A percentile compares a stretch with the other conserved stretches of the same genome.
Evolutionary conservation across 495 filamentous ascomycete genomes (phyloP).

Genomic region (Penicillium silybi): DNA sequence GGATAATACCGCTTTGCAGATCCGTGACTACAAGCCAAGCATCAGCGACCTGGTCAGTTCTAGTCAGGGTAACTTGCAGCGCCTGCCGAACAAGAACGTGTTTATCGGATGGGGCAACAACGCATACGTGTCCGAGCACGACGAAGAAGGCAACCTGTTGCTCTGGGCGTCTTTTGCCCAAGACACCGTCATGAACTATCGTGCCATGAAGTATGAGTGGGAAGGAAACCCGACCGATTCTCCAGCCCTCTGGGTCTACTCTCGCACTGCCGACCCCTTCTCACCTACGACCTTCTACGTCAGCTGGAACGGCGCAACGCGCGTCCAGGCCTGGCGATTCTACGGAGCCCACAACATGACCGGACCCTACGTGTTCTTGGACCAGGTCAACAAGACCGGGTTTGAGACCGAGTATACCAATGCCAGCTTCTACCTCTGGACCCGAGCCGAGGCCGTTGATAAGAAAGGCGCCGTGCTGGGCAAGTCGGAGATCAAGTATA

Average conservation of each 20-base stretch:
- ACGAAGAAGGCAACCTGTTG: slow-evolving; percentile 49
- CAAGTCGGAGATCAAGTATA: slow-evolving; percentile 33
- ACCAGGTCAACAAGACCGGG: slow-evolving; percentile 30
- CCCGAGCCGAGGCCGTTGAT: slow-evolving; percentile 35
- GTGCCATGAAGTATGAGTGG: slow-evolving; percentile 44
- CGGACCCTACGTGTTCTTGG: slow-evolving; percentile 29
- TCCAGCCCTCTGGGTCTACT: slow-evolving; percentile 43
- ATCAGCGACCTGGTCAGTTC: slow-evolving; percentile 47
- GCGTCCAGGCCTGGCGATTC: slow-evolving; percentile 38
- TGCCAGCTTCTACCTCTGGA: slow-evolving; percentile 31
- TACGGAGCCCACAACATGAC: slow-evolving; percentile 34
- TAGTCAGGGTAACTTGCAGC: slow-evolving; percentile 59
- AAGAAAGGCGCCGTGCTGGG: slow-evolving; percentile 31
- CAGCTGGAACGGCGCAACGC: slow-evolving; percentile 49
- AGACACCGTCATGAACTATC: slow-evolving; percentile 42
- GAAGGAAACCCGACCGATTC: slow-evolving; percentile 40
- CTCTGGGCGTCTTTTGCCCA: slow-evolving; percentile 42
- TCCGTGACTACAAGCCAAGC: slow-evolving; percentile 39
- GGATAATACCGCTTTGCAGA: slow-evolving; percentile 46
- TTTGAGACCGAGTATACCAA: slow-evolving; percentile 40
- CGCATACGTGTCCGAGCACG: slow-evolving; percentile 55
- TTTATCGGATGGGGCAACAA: slow-evolving; percentile 61
- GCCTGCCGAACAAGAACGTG: slow-evolving; percentile 51
- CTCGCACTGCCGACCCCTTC: slow-evolving; percentile 23
- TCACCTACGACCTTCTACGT: slow-evolving; percentile 40